Evolutionary conservation across 2,329 filamentous ascomycete genomes (phyloP), one percentile per base, ranked within the genome.

Genomic region (Dryadomyces quercus-mongolicae): DNA sequence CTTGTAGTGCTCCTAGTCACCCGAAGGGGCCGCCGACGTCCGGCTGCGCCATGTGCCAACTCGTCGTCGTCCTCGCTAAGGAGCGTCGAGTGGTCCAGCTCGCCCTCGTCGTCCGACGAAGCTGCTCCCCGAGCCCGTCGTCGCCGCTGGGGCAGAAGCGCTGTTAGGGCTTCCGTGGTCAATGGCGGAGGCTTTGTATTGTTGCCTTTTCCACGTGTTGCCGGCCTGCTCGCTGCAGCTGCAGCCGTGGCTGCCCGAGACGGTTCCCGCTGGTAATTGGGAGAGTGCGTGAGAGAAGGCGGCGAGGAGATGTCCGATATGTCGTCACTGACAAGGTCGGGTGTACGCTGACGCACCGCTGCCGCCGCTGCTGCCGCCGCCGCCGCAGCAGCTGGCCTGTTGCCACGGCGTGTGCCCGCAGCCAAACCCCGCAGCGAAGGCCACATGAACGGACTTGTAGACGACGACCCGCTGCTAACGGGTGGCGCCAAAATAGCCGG

Each of bases 221-320:
- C 40, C 4, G 36, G 36, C 36, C 15, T 40, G 36, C 36, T 16
- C 4, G 42, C 43, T 12, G 49, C 4, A 15, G 20, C 15, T 2
- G 51, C 10, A 18, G 40, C 20, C 36, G 44, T n/a, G n/a, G n/a
- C n/a, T n/a, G n/a, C n/a, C n/a, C n/a, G n/a, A n/a, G n/a, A n/a
- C n/a, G n/a, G n/a, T n/a, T n/a, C 44, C 12, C 51, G 49, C 40
- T 60, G 65, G 56, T 71, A 74, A 60, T 84, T 84, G 36, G 82
- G 82, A 0, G 82, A 85, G 62, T 85, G 81, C 4, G 81, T 85
- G 4, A 85, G 70, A 0, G 82, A 84, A 0, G 82, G 82, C 0
- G 81, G 82, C 2, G 81, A 84, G 1, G 82, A 84, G 12, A 80
- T 68, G 48, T 80, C 74, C 0, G 77, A 81, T n/a, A 70, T 66